Base-by-base conservation (phyloP, 2,329 filamentous ascomycete genomes). In the Claviceps humidiphila region DNA sequence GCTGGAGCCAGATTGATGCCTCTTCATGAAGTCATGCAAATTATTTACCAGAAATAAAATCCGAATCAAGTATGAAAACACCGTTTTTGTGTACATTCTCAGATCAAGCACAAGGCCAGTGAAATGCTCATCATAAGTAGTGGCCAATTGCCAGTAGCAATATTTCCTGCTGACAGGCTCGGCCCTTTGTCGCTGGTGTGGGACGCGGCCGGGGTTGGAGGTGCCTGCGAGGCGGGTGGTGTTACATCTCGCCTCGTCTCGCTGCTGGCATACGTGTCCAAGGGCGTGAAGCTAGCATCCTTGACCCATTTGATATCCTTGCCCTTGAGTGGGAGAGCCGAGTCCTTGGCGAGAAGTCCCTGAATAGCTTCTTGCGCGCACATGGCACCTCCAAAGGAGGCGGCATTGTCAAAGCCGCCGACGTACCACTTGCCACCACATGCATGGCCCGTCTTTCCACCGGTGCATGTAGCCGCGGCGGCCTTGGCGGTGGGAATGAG, bases 371-470 rank as follows among this genome's bases (percentile, higher is more conserved):
- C 81, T 49, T 85, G 71, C 1, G 80, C 82, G 52, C 74, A 77
- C 78, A 85, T 80, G 61, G 84, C 75, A 64, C 82, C 77, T 4
- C 82, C 82, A 5, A 84, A 69, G 2, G 80, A 80, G 0, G 68
- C 63, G 24, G 64, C 68, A 40, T 72, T 74, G 59, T 85, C 81
- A 55, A 72, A 82, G 1, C 71, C 74, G 41, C 73, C 74, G 1
- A 71, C 67, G 55, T 81, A 82, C 82, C 82, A 85, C 61, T 74
- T 76, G 60, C 77, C 69, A n/a, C 81, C 80, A 58, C 82, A 85
- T 17, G 71, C 69, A 2, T 70, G 72, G 4, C 74, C 73, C 54
- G 71, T 68, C 3, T 63, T 56, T n/a, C 74, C 76, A 14, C 80
- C 81, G 0, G 74, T 75, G 62, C 82, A 85, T 2, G 74, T 69